Base-by-base conservation (phyloP, 495 filamentous ascomycete species). In the Lasiosphaeria miniovina region DNA sequence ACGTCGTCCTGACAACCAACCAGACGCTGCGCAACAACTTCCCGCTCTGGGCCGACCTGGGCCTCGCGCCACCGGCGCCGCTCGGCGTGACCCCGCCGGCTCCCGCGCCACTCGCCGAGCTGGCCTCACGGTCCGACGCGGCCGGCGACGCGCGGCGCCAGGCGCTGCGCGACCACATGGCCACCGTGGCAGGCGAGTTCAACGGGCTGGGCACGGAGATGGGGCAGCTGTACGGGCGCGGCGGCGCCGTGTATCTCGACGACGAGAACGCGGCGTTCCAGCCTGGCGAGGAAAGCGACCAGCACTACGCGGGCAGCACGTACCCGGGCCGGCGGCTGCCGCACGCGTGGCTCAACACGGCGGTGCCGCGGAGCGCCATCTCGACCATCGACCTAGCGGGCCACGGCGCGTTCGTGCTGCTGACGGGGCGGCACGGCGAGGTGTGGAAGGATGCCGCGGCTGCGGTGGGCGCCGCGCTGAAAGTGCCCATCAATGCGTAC, bases 331-430 rank as follows among this genome's bases (percentile, higher is more conserved):
- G 48, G 24, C 49, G 68, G 14, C 46, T 68, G 33, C 71, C 71
- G 7, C 73, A 75, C 62, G 63, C 63, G 4, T 75, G 68, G 70
- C 58, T 75, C 34, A 61, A 67, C 52, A 48, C n/a, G n/a, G 55
- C 69, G 6, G 49, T 55, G 9, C 61, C 64, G n/a, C n/a, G 12
- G n/a, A 36, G 58, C 34, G 43, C 36, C 6, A 60, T 65, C 34
- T 69, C 67, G 31, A 71, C 69, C 3, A 58, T 71, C 6, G 73
- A 75, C 59, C 55, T 75, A n/a, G 58, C 61, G 3, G 70, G 71
- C 9, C 59, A 68, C 24, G 58, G 65, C 4, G 31, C 10, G 6
- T 75, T 75, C 49, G 58, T 62, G 0, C 53, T 75, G n/a, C 46
- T 75, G 9, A 68, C 68, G 41, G 73, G 73, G 11, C 52, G 59